Evolutionary conservation across 2,329 filamentous ascomycete species (phyloP).

Genomic region (Cytospora mali): DNA sequence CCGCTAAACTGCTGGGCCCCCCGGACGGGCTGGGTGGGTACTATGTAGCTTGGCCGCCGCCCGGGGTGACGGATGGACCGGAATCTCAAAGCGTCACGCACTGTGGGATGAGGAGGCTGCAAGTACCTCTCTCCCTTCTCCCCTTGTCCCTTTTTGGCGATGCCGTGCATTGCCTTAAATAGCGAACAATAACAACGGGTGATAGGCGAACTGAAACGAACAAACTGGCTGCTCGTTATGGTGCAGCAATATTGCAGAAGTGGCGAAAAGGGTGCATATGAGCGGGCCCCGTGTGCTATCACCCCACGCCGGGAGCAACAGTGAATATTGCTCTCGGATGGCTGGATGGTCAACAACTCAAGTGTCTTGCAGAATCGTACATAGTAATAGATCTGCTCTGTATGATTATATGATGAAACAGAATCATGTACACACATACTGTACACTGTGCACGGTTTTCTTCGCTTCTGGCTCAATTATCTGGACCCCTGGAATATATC

Average conservation of each 20-base stretch:
- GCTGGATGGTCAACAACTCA: too few species aligned
- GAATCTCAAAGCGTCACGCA: conserved; percentile 5
- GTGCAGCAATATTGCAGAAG: conserved; percentile 11
- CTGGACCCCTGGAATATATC: background rate
- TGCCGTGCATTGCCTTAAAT: background rate
- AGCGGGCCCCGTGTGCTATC: background rate
- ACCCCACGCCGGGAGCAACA: background rate
- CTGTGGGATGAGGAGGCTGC: conserved; percentile 7
- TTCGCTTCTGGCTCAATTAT: background rate
- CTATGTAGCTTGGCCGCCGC: conserved; percentile 6
- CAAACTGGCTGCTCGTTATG: conserved; percentile 4
- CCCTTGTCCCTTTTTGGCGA: background rate
- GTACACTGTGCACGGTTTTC: background rate
- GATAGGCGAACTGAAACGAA: background rate
- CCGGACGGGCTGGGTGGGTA: background rate
- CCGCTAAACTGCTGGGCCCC: background rate
- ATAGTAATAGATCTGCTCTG: background rate
- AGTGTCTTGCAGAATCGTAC: background rate
- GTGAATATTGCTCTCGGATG: background rate
- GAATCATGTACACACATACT: background rate
- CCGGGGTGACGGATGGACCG: conserved; percentile 11
- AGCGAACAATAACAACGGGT: conserved; percentile 10
- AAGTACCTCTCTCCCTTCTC: background rate
- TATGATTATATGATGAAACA: background rate
- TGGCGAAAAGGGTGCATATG: conserved; percentile 11